Percentiles rank a stretch among this genome's conserved stretches.
Evolutionary conservation across 2,329 filamentous ascomycete genomes (phyloP).

Genomic region (Paecilomyces formosus): DNA sequence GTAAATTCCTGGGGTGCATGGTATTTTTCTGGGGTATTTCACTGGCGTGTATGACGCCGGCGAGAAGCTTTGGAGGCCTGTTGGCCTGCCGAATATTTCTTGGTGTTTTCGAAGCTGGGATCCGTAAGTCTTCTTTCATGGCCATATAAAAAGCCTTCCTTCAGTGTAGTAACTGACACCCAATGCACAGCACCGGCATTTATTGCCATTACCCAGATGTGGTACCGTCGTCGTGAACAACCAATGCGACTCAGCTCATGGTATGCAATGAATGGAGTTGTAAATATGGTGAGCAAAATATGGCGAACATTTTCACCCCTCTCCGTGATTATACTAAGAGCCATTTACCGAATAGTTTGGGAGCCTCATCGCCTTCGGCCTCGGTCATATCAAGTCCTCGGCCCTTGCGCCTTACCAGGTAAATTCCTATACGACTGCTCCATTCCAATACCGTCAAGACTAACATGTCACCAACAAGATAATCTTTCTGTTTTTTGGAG

Average conservation of each 20-base stretch:
- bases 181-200: conserved; percentile 39
- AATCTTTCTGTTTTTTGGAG: conserved; percentile 44
- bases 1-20: conserved; percentile 50
- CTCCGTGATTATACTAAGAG: not conserved
- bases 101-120: conserved; percentile 48
- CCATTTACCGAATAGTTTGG: conserved; percentile 27
- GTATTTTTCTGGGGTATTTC: conserved; percentile 47
- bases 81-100: conserved; percentile 50
- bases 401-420: conserved; percentile 47
- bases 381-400: conserved; percentile 40
- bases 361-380: conserved; percentile 49
- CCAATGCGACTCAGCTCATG: conserved; percentile 45
- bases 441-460: not conserved
- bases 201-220: conserved; percentile 48
- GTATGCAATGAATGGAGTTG: conserved; percentile 51
- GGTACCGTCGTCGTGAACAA: conserved; percentile 48
- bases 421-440: not conserved
- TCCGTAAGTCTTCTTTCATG: conserved; percentile 16
- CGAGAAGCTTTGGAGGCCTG: conserved; percentile 42
- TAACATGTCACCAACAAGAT: conserved; percentile 21
- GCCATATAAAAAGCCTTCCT: not conserved
- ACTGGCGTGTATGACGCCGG: conserved; percentile 46
- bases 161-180: not conserved
- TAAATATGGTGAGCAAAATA: conserved; percentile 37
- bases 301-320: not conserved